These are phyloP conservation scores for Rhodomyrtus psidioides DNA, from an alignment of 441 rosid species.

Conservation along the genomic window DNA sequence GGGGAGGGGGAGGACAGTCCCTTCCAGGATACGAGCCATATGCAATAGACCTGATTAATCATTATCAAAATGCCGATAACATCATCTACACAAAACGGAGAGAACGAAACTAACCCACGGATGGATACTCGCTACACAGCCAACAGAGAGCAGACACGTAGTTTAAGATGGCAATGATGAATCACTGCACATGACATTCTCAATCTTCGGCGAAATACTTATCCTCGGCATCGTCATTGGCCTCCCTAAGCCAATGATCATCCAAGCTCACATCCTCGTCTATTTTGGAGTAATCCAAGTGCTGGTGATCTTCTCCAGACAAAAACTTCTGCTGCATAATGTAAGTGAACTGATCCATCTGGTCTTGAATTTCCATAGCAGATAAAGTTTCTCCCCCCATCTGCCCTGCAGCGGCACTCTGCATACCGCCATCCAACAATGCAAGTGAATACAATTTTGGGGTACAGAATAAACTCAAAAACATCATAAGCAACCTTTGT, in stretches of 20 bases:
- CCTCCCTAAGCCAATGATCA: constrained; percentile 90
- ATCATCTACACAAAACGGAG: neutral
- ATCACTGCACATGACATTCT: neutral
- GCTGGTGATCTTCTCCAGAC: constrained; percentile 74
- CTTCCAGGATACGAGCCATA: neutral
- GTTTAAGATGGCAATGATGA: neutral
- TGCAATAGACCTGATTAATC: neutral
- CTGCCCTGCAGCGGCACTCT: constrained; percentile 5
- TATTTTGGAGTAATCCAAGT: constrained; percentile 80
- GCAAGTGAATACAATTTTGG: neutral
- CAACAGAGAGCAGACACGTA: neutral
- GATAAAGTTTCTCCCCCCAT: constrained; percentile 26
- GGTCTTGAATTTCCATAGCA: constrained; percentile 59
- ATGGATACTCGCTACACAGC: neutral
- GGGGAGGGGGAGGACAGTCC: neutral
- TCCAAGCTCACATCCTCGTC: constrained; percentile 78
- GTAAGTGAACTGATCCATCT: constrained; percentile 74
- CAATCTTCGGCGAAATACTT: constrained; percentile 75
- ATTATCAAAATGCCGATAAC: neutral
- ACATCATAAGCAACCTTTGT: neutral
- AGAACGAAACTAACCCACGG: neutral
- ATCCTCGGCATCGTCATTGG: constrained; percentile 75
- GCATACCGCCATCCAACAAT: neutral
- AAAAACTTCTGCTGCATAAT: constrained; percentile 89
- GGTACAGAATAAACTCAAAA: neutral